phyloP scores from a whole-genome alignment of 495 filamentous ascomycete species.

The Opeltia flavorubescens region DNA sequence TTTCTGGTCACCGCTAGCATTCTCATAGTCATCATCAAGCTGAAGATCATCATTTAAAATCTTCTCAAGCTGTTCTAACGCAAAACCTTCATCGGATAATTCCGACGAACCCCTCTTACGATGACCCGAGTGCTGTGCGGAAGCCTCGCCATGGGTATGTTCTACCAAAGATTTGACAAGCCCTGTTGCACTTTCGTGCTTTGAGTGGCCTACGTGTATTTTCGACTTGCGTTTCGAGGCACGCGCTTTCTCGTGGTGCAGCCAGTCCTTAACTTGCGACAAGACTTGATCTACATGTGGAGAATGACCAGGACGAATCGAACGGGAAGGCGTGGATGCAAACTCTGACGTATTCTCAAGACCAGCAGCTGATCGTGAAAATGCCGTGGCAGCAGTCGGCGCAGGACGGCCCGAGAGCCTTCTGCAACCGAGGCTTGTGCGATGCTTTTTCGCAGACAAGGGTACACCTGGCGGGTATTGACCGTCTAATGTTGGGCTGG shows the following conservation, averaged over 20 bases:
- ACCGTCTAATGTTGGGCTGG: constrained; percentile 7
- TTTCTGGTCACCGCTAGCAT: constrained; percentile 19
- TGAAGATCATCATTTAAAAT: constrained; percentile 40
- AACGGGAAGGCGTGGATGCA: constrained; percentile 11
- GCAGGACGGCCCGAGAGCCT: constrained; percentile 17
- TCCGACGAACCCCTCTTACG: constrained; percentile 24
- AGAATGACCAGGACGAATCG: constrained; percentile 22
- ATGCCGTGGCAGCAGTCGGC: constrained; percentile 8
- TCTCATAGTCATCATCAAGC: constrained; percentile 24
- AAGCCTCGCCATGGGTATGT: constrained; percentile 17
- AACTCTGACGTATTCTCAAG: constrained; percentile 9
- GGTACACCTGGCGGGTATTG: constrained; percentile 7
- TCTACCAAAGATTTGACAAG: constrained; percentile 18
- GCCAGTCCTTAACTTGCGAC: constrained; percentile 63
- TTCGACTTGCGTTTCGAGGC: constrained; percentile 36
- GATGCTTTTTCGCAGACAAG: constrained; percentile 10
- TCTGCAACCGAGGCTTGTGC: constrained; percentile 3
- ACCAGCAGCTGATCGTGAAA: constrained; percentile 7
- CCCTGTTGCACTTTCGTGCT: constrained; percentile 14
- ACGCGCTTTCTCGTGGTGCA: constrained; percentile 60
- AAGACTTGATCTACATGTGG: constrained; percentile 39
- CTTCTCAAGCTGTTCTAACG: constrained; percentile 53
- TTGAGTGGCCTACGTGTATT: constrained; percentile 10
- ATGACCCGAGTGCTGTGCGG: constrained; percentile 10
- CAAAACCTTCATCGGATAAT: constrained; percentile 43